A percentile compares a stretch with the other conserved stretches of the same genome.
These are phyloP conservation scores for Trichophyton benhamiae DNA, from an alignment of 2,329 filamentous ascomycete genomes.

Conservation along the genomic window DNA sequence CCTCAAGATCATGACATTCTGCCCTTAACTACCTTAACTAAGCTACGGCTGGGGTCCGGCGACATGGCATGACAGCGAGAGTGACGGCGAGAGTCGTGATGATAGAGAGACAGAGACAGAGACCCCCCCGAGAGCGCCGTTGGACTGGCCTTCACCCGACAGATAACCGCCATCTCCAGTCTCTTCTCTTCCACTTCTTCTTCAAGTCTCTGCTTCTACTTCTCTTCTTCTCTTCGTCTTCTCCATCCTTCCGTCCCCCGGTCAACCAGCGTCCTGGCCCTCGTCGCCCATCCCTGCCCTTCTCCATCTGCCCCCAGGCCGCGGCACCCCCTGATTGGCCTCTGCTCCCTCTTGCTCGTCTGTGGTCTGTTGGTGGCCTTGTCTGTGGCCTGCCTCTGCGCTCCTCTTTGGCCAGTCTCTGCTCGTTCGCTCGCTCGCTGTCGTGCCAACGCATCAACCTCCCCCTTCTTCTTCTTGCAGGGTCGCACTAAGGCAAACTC, in stretches of 20 bases:
- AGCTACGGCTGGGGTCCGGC: too few relatives aligned
- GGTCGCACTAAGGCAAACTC: neutral
- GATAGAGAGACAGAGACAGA: too few relatives aligned
- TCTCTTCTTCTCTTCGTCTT: neutral
- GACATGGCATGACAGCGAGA: too few relatives aligned
- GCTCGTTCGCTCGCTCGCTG: neutral
- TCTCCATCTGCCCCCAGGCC: neutral
- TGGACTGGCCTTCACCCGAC: neutral
- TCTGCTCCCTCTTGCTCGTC: neutral
- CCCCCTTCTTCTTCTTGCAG: neutral
- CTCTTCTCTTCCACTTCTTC: neutral
- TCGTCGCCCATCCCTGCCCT: neutral
- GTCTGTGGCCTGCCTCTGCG: neutral
- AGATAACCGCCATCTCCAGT: neutral
- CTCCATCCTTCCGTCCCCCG: neutral
- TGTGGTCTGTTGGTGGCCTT: too few relatives aligned
- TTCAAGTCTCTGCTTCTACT: neutral
- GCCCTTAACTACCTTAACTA: too few relatives aligned
- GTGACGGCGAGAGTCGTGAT: too few relatives aligned
- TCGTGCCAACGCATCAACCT: slow-evolving; percentile 1
- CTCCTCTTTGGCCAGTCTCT: neutral
- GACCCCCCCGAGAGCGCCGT: too few relatives aligned
- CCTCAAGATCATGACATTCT: neutral
- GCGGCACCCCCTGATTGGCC: neutral
- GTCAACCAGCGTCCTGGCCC: neutral